Evolutionary conservation across 768 basidiomycete genomes (phyloP).

Genomic region (Psilocybe azurescens): DNA sequence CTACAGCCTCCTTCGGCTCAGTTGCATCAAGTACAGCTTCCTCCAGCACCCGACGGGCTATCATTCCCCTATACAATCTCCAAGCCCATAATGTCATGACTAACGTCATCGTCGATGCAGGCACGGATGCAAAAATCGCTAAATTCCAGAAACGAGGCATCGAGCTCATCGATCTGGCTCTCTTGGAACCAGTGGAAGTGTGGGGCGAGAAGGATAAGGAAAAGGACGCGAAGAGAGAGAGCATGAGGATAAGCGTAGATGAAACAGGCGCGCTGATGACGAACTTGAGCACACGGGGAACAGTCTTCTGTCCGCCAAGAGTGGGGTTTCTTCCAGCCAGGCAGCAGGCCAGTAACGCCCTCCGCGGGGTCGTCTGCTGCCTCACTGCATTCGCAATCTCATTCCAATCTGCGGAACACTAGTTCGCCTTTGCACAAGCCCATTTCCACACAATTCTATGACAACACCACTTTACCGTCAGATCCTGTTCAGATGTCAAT

Average conservation of each 20-base stretch:
- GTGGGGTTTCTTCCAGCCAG: constrained; percentile 23
- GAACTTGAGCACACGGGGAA: constrained; percentile 7
- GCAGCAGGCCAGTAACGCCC: constrained; percentile 23
- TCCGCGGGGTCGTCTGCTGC: constrained; percentile 33
- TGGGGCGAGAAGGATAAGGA: constrained; percentile 48
- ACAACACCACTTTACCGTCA: background rate
- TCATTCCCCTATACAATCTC: constrained; percentile 87
- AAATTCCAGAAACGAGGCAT: constrained; percentile 75
- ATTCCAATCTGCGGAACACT: constrained; percentile 13
- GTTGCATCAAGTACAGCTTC: constrained; percentile 33
- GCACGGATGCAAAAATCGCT: constrained; percentile 86
- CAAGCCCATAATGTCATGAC: constrained; percentile 89
- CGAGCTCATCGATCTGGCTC: constrained; percentile 77
- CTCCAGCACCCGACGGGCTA: constrained; percentile 42
- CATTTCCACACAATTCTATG: no score
- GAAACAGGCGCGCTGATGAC: constrained; percentile 31
- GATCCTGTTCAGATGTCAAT: background rate
- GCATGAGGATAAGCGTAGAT: constrained; percentile 36
- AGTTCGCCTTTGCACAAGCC: background rate
- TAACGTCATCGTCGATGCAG: constrained; percentile 86
- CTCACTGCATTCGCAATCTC: constrained; percentile 30
- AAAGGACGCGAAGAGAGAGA: constrained; percentile 29
- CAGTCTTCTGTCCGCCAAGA: constrained; percentile 16
- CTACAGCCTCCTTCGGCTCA: constrained; percentile 45
- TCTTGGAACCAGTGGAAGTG: constrained; percentile 84